phyloP scores from a whole-genome alignment of 805 yeast species.

The Yamadazyma phyllophila region DNA sequence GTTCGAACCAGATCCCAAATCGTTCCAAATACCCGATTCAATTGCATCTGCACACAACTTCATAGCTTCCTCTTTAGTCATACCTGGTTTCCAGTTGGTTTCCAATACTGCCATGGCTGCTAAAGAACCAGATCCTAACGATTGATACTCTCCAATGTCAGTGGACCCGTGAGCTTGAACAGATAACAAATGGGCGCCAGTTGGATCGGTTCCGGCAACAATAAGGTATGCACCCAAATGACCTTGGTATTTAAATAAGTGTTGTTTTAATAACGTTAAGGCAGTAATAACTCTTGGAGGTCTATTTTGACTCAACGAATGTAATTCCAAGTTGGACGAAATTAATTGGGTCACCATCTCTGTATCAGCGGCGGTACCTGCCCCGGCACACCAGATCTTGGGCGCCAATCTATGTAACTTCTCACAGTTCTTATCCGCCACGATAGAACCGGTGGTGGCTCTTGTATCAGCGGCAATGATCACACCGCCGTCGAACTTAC shows the following conservation, averaged over 20 bases:
- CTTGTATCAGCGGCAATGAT: conserved; percentile 98
- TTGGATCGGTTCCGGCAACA: conserved; percentile 97
- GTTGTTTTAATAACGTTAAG: conserved; percentile 89
- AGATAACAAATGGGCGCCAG: conserved; percentile 89
- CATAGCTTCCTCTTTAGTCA: conserved; percentile 88
- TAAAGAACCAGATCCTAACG: conserved; percentile 94
- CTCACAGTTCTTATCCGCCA: conserved; percentile 97
- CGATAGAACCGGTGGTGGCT: conserved; percentile 94
- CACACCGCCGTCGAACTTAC: conserved; percentile 89
- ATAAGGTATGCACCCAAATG: conserved; percentile 95
- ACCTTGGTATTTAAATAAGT: conserved; percentile 94
- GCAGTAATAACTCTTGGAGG: conserved; percentile 93
- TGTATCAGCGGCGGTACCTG: conserved; percentile 99
- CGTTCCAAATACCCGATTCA: conserved; percentile 98
- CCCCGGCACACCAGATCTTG: conserved; percentile 98
- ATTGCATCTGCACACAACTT: conserved; percentile 88
- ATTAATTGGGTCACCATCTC: conserved; percentile 96
- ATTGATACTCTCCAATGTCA: conserved; percentile 89
- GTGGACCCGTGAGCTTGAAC: conserved; percentile 98
- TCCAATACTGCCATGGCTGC: conserved; percentile 99
- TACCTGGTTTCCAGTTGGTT: conserved; percentile 74
- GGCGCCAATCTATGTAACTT: conserved; percentile 89
- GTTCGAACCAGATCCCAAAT: conserved; percentile 97
- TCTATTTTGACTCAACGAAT: conserved; percentile 77
- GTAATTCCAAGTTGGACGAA: conserved; percentile 87